A percentile compares a stretch with the other conserved stretches of the same genome.
Conservation (phyloP, 2,329 filamentous ascomycete genomes). For the Fusarium heterosporum region DNA sequence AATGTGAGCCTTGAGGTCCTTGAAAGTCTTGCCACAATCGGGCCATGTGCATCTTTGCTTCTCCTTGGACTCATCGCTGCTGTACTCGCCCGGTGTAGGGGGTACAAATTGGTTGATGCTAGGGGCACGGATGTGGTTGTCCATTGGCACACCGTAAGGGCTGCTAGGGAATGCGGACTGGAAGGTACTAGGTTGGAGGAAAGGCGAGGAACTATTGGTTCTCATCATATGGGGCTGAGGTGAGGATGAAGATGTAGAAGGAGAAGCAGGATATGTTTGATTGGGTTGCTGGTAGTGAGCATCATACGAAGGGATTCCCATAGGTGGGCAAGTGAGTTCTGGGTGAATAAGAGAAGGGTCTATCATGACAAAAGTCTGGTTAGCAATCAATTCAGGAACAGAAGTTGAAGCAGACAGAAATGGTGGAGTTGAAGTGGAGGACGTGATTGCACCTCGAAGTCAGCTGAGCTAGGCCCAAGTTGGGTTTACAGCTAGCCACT, state of each 20-base stretch:
- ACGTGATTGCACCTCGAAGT: slow-evolving; percentile 24
- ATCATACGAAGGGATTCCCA: slow-evolving; percentile 61
- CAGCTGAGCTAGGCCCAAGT: slow-evolving; percentile 34
- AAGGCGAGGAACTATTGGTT: slow-evolving; percentile 74
- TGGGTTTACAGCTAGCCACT: slow-evolving; percentile 44
- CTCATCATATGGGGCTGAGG: slow-evolving; percentile 62
- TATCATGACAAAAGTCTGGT: slow-evolving; percentile 52
- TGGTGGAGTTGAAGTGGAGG: slow-evolving; percentile 29
- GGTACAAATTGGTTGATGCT: slow-evolving; percentile 79
- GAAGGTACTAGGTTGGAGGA: slow-evolving; percentile 66
- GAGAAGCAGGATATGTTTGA: slow-evolving; percentile 69
- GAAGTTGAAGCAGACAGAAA: neutral
- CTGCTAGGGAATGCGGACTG: slow-evolving; percentile 66
- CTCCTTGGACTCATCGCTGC: slow-evolving; percentile 73
- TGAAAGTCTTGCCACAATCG: slow-evolving; percentile 87
- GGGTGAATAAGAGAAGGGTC: slow-evolving; percentile 69
- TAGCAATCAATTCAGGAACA: slow-evolving; percentile 48
- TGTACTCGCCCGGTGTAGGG: slow-evolving; percentile 67
- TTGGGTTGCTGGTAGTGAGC: slow-evolving; percentile 60
- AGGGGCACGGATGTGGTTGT: slow-evolving; percentile 66
- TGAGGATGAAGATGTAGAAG: slow-evolving; percentile 68
- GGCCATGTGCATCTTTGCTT: slow-evolving; percentile 81
- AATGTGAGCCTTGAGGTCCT: slow-evolving; percentile 94
- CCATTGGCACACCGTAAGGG: slow-evolving; percentile 62
- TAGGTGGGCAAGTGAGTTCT: slow-evolving; percentile 62